A percentile compares a stretch with the other conserved stretches of the same genome.
These are phyloP conservation scores for Leptodermis oblonga DNA, from an alignment of 257 asterid species.

Conservation along the genomic window DNA sequence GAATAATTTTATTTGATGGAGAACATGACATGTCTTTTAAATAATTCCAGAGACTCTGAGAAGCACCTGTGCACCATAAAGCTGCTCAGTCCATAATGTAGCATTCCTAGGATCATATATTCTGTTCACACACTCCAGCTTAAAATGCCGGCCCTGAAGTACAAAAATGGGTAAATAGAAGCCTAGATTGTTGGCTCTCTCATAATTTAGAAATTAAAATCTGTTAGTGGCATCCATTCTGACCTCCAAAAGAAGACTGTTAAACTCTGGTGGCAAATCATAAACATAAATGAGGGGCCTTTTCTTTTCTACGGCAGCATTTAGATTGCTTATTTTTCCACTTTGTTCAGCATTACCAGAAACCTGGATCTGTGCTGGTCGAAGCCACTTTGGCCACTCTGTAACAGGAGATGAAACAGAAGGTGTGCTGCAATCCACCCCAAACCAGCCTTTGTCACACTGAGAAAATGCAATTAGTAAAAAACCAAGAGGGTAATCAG, in stretches of 20 bases:
- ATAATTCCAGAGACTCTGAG: conserved; percentile 8
- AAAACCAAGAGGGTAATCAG: background rate
- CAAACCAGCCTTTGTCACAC: conserved; percentile 92
- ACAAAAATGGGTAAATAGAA: conserved; percentile 9
- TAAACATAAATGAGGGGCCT: conserved; percentile 89
- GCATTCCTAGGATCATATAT: conserved; percentile 73
- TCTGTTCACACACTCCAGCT: conserved; percentile 81
- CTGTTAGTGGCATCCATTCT: conserved; percentile 10
- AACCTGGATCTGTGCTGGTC: conserved; percentile 61
- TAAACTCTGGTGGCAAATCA: conserved; percentile 86
- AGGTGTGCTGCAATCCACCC: conserved; percentile 89
- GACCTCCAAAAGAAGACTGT: conserved; percentile 88
- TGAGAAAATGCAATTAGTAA: conserved; percentile 22
- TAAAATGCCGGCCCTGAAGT: conserved; percentile 83
- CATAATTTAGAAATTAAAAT: conserved; percentile 6
- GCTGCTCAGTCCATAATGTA: conserved; percentile 79
- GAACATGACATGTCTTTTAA: conserved; percentile 4
- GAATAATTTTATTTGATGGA: conserved; percentile 4
- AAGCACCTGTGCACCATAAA: conserved; percentile 94
- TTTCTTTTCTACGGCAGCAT: conserved; percentile 65
- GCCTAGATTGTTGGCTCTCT: conserved; percentile 2
- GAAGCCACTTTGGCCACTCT: conserved; percentile 91
- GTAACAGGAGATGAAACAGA: conserved; percentile 62
- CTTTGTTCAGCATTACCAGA: conserved; percentile 40
- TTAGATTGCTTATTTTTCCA: conserved; percentile 37